Evolutionary conservation across 768 basidiomycete species (phyloP), one percentile per base, ranked within the genome.

Genomic region (Leccinum obscurum): DNA sequence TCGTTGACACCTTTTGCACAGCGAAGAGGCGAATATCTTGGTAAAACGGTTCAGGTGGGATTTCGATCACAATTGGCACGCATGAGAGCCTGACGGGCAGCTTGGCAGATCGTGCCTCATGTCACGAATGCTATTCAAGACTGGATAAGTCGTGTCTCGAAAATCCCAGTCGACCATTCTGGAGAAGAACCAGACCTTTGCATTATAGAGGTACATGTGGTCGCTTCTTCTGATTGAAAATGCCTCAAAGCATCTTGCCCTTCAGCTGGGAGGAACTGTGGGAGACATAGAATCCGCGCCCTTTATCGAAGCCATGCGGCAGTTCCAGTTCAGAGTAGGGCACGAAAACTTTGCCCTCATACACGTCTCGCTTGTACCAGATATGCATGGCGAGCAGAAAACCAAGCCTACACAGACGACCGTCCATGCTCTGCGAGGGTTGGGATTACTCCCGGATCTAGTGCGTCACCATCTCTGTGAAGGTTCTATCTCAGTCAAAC

Each of bases 331-430:
- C 81, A 89, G 96, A 58, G 95, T 98, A 22, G 95, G 96, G 17
- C 85, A 90, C 71, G 92, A 94, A 60, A 98, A 98, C 77, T 98
- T 98, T 72, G 95, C 96, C 0, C 85, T 98, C 57, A 88, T 98
- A 61, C 95, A 98, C 66, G 96, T 99, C 52, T 95, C 93, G 6
- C 87, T 99, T 32, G 94, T 99, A n/a, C 96, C 96, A 17, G 93
- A 97, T 69, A 93, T 99, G 82, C 94, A 97, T 56, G 96, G 96
- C 58, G 96, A 99, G 74, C 96, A 98, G 71, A 99, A 99, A 77
- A 99, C 96, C 8, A 99, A 99, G 72, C 96, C 96, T 1, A 99
- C 96, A 0, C 96, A 99, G 74, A 96, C 95, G 15, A 96, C 94
- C 17, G 92, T 98, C 11, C 91, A 96, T 67, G 95, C 93, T 55